Conservation (phyloP, 495 filamentous ascomycete species). For the Neurospora africana region DNA sequence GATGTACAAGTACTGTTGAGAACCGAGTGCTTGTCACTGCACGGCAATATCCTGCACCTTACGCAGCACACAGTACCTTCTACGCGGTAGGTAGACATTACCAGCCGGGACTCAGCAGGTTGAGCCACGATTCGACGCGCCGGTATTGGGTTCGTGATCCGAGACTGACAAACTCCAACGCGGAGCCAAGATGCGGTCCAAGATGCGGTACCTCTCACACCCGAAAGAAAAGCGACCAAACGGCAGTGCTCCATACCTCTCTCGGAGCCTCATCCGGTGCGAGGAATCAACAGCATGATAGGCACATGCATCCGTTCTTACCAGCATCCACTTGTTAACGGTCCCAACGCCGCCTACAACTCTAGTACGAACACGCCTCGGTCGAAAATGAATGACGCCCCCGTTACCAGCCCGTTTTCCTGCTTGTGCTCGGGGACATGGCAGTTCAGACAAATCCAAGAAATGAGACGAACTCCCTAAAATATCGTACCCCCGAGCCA, state of each 20-base stretch:
- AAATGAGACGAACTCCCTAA: neutral
- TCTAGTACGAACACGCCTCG: neutral
- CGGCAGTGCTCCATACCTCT: neutral
- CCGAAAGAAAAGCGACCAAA: neutral
- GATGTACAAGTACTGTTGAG: conserved; percentile 1
- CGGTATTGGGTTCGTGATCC: neutral
- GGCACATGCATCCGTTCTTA: neutral
- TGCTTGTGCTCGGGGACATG: neutral
- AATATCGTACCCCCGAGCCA: neutral
- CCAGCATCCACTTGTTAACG: neutral
- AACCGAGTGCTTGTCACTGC: neutral
- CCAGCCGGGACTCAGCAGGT: conserved; percentile 6
- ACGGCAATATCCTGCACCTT: neutral
- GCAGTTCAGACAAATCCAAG: neutral
- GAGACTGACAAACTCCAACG: neutral
- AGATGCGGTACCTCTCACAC: neutral
- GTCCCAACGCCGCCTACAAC: neutral
- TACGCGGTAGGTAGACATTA: conserved; percentile 17
- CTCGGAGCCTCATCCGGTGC: neutral
- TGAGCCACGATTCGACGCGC: neutral
- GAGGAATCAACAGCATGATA: neutral
- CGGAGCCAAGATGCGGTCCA: neutral
- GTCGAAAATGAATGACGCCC: neutral
- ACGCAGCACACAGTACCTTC: conserved; percentile 16
- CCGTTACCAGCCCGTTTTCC: neutral